Evolutionary conservation across 1,284 basidiomycete genomes (phyloP).

Genomic region (Jaminaea rosea): DNA sequence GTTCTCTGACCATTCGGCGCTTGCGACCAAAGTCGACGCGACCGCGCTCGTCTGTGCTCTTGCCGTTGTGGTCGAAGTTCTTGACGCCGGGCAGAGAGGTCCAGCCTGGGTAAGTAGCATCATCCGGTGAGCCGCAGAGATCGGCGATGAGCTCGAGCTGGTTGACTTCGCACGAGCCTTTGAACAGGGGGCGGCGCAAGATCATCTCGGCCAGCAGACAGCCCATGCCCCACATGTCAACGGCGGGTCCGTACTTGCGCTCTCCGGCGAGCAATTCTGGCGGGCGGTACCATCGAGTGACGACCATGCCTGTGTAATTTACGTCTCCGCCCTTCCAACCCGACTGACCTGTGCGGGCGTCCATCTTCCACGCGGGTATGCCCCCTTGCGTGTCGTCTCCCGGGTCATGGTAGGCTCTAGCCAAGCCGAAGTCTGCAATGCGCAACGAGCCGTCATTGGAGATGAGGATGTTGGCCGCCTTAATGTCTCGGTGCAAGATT

Average conservation of each 20-base stretch:
- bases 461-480: conserved; percentile 93
- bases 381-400: not conserved
- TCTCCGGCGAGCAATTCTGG: conserved; percentile 88
- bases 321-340: conserved; percentile 31
- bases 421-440: conserved; percentile 91
- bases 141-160: conserved; percentile 82
- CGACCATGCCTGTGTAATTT: conserved; percentile 91
- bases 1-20: conserved; percentile 19
- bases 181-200: conserved; percentile 72
- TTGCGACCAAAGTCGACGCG: conserved; percentile 33
- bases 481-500: conserved; percentile 96
- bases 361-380: conserved; percentile 4
- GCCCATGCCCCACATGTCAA: conserved; percentile 99
- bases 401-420: conserved; percentile 53
- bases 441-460: conserved; percentile 55
- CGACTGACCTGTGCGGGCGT: conserved; percentile 14
- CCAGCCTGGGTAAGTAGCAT: conserved; percentile 66
- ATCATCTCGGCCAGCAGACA: conserved; percentile 97
- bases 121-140: conserved; percentile 77
- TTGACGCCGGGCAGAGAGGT: conserved; percentile 51
- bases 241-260: conserved; percentile 75
- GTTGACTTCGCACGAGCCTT: conserved; percentile 77
- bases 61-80: conserved; percentile 35
- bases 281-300: conserved; percentile 97
- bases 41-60: conserved; percentile 31